Evolutionary conservation across 2,329 filamentous ascomycete species (phyloP), one percentile per base, ranked within the genome.

Genomic region (Tolypocladium album): DNA sequence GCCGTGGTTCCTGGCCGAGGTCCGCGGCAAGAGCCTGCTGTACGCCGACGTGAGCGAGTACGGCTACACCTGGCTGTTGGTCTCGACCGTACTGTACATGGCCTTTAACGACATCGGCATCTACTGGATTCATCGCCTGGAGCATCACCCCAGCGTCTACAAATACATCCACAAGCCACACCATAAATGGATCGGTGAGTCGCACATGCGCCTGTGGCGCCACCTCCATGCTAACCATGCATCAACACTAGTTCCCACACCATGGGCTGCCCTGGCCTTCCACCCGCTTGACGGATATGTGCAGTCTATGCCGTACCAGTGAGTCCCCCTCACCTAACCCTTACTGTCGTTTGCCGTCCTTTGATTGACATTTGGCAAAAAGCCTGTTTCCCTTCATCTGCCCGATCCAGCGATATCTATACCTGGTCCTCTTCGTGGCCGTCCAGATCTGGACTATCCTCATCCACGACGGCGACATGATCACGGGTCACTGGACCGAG

Each of bases 381-480:
- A 38, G 5, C 9, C 13, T 58, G 1, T 58, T 58, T 6, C 4
- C 11, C 31, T 58, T 58, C n/a, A 58, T 58, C 11, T 79, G 70
- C 68, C 77, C 77, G 4, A 73, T 78, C 66, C 76, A 79, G 61
- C 74, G 75, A 64, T 74, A 77, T 62, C 70, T 77, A 12, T 79
- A 78, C 70, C 63, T 78, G 58, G 63, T 72, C 31, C 74, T 79
- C 56, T 79, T 79, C 65, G 65, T 72, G 31, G 65, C 72, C 20
- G 77, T 79, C 55, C 76, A 79, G 66, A 69, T 79, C 65, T 79
- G 77, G 77, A 79, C 77, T 61, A 78, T 79, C 62, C 68, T 79
- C 60, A 79, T 79, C 58, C 77, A 79, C 68, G 77, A 79, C 63
- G 77, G 77, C 63, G 77, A 79, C 71, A 78, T 78, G 74, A 76